Base-by-base conservation (phyloP, 305 asterid genomes). In the Solanum hybrid region DNA sequence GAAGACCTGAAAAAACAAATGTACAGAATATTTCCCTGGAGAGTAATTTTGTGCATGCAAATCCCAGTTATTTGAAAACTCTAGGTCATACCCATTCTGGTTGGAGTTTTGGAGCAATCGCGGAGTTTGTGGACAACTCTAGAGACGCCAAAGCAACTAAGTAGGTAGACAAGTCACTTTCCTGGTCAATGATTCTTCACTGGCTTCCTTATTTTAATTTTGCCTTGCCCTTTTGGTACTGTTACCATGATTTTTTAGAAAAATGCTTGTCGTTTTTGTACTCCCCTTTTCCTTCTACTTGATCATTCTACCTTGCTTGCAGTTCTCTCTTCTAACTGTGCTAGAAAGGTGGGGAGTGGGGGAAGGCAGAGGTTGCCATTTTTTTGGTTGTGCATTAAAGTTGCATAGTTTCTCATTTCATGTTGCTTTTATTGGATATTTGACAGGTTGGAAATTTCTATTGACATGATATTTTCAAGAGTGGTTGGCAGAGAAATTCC, bases 21-120 rank as follows among this genome's bases (percentile, higher is more conserved):
- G 91, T 64, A 86, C 74, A 61, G 36, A 89, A 34, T 90, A 81
- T 90, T 77, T 64, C 91, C 26, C 24, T 87, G 80, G 90, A 84
- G 90, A 93, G 93, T 92, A 96, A 95, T 92, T 93, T 75, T 91
- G 96, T 92, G 42, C 87, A 90, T 40, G 93, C 94, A 90, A 94
- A 96, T 93, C 98, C 98, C 33, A 94, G 97, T 92, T 96, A 92
- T 92, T 88, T 96, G 92, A 94, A 91, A 90, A 94, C 98, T 46
- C 96, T 96, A 37, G 95, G 97, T 91, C 98, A 96, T 85, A 92
- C 96, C 24, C 98, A 96, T 92, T 96, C 98, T 76, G 91, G 97
- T 91, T 96, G 98, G 97, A 94, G 93, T 88, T 96, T 95, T 93
- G 98, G 98, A 86, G 98, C 97, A 90, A 92, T 96, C 89, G 98